Conservation (phyloP, 2,329 filamentous ascomycete species). For the Talaromyces funiculosus region DNA sequence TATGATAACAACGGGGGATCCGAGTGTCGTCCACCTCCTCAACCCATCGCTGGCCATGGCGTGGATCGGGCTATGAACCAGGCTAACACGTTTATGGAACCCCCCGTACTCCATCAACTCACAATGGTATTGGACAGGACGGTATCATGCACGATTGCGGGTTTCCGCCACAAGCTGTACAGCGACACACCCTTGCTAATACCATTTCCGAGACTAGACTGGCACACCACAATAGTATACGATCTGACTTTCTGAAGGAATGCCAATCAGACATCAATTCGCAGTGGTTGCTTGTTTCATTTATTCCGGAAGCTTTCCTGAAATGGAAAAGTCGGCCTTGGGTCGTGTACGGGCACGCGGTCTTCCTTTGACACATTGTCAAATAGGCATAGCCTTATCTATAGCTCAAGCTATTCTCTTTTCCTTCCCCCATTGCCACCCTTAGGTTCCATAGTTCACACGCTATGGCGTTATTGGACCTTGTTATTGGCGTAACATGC, state of each 20-base stretch:
- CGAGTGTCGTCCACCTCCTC: not conserved
- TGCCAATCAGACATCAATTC: not conserved
- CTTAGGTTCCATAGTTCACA: not conserved
- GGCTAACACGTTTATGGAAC: not conserved
- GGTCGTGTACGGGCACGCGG: not conserved
- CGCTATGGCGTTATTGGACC: not conserved
- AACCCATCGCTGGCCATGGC: not conserved
- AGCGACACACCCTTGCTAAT: not conserved
- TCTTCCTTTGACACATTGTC: not conserved
- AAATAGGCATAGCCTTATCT: constrained; percentile 7
- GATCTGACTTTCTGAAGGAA: not conserved
- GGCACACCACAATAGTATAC: not conserved
- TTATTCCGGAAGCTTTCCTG: constrained; percentile 1
- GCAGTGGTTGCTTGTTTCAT: not conserved
- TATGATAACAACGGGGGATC: not conserved
- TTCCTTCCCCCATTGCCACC: not conserved
- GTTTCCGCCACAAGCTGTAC: not conserved
- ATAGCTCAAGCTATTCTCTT: not conserved
- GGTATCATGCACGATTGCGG: not conserved
- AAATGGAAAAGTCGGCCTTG: not conserved
- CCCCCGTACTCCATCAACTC: not conserved
- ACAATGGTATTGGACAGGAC: not conserved
- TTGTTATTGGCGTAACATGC: not conserved
- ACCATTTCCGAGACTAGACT: not conserved
- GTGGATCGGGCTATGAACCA: not conserved